Evolutionary conservation across 805 yeast species (phyloP), one percentile per base, ranked within the genome.

Genomic region (Starmerella lactis-condensi): DNA sequence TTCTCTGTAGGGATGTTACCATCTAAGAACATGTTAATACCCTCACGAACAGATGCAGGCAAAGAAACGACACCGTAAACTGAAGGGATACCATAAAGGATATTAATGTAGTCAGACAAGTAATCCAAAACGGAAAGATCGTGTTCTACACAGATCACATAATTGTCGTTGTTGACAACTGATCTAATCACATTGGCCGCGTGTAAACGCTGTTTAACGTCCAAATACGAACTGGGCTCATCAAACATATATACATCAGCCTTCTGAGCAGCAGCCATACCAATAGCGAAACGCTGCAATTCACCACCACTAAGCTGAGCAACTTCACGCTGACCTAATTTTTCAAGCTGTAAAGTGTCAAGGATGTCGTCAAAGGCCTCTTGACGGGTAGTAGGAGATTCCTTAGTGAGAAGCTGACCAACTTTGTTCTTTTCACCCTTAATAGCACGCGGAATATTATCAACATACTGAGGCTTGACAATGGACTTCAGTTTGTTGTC

Each of bases 211-310:
- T 89, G 98, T 61, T 89, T 89, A 44, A 89, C 96, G 67, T 89
- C 98, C 56, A 89, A 63, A 60, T 89, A 89, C 8, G 98, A 89
- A 13, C 96, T 83, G 28, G 98, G 98, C 64, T 89, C 98, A 61
- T 89, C 98, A 58, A 89, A 89, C 98, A 89, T 89, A 61, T 89
- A 89, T 27, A 89, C 96, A 46, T 81, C 77, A 35, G 96, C 96
- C 20, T 62, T 64, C 60, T 85, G 96, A 28, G 83, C 82, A 65
- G 93, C 79, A 11, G 96, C 78, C 82, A 89, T 75, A 47, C 89
- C 98, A 53, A 89, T 75, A 29, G 98, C 96, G 53, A 89, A 89
- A 63, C 98, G 74, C 64, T 89, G 98, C 54, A 89, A 66, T 61
- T 89, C 98, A 58, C 98, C 98, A 73, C 98, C 98, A 28, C 94